Evolutionary conservation across 805 yeast species (phyloP), one percentile per base, ranked within the genome.

Genomic region (Naumovozyma castellii): DNA sequence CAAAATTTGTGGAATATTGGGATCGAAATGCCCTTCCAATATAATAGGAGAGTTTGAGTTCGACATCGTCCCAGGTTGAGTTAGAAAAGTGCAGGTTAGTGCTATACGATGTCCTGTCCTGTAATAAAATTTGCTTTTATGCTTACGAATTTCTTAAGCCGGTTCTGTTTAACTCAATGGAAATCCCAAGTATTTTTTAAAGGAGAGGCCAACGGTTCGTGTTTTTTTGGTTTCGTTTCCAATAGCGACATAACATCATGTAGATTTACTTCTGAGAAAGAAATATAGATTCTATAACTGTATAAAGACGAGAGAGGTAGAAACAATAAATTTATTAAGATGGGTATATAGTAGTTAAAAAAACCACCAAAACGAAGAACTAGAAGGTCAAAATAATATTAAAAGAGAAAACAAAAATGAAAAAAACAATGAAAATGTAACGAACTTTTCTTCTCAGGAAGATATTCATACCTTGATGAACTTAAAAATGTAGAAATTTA

Each of bases 1-100:
- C 18, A 85, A 65, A 13, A 47, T 39, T 22, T 41, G 43, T n/a
- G 51, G 47, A 17, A 47, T 43, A 35, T 45, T 47, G 12, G 50
- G 50, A 32, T 47, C 49, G 19, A 45, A 47, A 34, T 47, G 41
- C 3, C 43, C 48, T 25, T 44, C 46, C 18, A 37, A 8, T 10
- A 41, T 36, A 10, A 38, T 28, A 4, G 43, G 37, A 2, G 45
- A 38, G 27, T 22, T 22, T 22, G 27, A 22, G 18, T 13, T 33
- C 3, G 32, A 33, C 41, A 38, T 38, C 22, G 3, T 33, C 10
- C 16, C 15, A 25, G 33, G 3, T 8, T 15, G 14, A 9, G 15
- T 12, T 15, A 6, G 10, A 22, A 6, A 16, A n/a, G 17, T 14
- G 3, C 6, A 18, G 13, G 17, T 14, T 32, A 17, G 14, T 32